Evolutionary conservation across 2,329 filamentous ascomycete genomes (phyloP).

Genomic region (Pseudogymnoascus sp.): DNA sequence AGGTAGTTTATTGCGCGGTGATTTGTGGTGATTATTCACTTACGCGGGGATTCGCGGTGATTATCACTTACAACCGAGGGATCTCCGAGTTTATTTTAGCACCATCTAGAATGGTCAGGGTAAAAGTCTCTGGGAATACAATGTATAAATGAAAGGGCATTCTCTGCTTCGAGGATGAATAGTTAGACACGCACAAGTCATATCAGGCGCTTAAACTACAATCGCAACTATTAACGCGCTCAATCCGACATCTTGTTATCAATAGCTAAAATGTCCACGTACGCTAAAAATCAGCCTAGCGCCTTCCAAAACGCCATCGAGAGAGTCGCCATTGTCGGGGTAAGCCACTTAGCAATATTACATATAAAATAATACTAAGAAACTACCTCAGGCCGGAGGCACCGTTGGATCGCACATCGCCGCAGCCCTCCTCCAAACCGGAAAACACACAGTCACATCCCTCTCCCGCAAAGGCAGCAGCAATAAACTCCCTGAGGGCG

Average conservation of each 20-base stretch:
- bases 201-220: not conserved
- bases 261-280: not conserved
- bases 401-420: constrained; percentile 33
- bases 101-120: no score
- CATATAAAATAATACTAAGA: constrained; percentile 1
- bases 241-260: not conserved
- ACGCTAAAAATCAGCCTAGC: constrained; percentile 15
- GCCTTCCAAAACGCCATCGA: constrained; percentile 32
- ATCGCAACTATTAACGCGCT: not conserved
- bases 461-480: constrained; percentile 38
- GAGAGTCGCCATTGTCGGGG: constrained; percentile 39
- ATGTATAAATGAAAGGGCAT: not conserved
- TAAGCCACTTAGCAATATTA: constrained; percentile 20
- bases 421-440: constrained; percentile 23
- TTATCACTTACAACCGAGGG: no score
- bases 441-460: constrained; percentile 41
- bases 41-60: no score
- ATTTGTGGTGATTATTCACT: no score
- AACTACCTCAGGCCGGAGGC: constrained; percentile 34
- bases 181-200: not conserved
- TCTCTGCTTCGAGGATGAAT: not conserved
- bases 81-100: no score
- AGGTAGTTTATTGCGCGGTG: no score
- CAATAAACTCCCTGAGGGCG: constrained; percentile 30
- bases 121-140: not conserved